Evolutionary conservation across 2,329 filamentous ascomycete species (phyloP).

Genomic region (Biscogniauxia sp.): DNA sequence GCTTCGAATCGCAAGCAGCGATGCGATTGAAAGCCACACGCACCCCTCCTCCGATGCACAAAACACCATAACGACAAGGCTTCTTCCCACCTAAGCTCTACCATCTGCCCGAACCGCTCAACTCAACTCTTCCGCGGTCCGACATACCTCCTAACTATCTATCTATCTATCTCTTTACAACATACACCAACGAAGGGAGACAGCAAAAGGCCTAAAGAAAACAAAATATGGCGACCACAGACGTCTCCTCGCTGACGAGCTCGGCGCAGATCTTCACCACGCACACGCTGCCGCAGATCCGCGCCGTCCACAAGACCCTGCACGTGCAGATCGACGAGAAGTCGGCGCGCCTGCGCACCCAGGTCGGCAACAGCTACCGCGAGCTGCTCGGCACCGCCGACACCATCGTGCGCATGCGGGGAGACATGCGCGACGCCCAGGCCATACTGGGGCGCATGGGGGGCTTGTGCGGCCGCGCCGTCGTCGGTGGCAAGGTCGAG

Average conservation of each 20-base stretch:
- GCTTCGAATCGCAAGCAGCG: not conserved
- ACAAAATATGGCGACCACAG: slow-evolving; percentile 36
- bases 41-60: not conserved
- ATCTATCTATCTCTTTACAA: too few species aligned
- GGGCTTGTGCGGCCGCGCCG: slow-evolving; percentile 69
- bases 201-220: not conserved
- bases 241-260: slow-evolving; percentile 47
- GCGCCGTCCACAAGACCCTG: slow-evolving; percentile 59
- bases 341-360: slow-evolving; percentile 58
- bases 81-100: not conserved
- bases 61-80: not conserved
- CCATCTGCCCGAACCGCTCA: not conserved
- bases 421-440: slow-evolving; percentile 73
- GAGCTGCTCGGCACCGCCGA: slow-evolving; percentile 90
- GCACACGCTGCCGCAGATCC: slow-evolving; percentile 62
- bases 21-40: not conserved
- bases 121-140: not conserved
- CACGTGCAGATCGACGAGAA: slow-evolving; percentile 62
- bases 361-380: slow-evolving; percentile 72
- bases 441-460: slow-evolving; percentile 69
- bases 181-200: too few species aligned
- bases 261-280: slow-evolving; percentile 54
- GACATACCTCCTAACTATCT: too few species aligned
- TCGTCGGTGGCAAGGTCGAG: slow-evolving; percentile 63
- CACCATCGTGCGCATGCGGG: slow-evolving; percentile 87